Conservation (phyloP, 2,329 filamentous ascomycete species). For the Beauveria bassiana region DNA sequence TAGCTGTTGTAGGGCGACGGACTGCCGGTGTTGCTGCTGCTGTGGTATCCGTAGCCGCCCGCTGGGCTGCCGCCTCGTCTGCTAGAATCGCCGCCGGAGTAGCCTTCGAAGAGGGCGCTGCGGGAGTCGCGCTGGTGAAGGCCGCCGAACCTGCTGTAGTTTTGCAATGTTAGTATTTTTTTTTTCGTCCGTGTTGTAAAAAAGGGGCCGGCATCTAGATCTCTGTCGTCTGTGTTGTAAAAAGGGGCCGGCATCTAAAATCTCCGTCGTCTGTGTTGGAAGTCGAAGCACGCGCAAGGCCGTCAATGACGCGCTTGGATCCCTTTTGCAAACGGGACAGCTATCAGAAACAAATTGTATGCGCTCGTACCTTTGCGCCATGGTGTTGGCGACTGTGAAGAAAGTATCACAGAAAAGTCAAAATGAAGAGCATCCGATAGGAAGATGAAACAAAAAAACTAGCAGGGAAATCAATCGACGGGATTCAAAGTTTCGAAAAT, state of each 20-base stretch:
- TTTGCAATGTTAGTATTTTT: neutral
- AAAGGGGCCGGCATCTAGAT: neutral
- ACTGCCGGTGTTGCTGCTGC: neutral
- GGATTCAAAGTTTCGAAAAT: neutral
- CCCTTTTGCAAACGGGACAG: neutral
- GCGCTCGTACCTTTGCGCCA: conserved; percentile 28
- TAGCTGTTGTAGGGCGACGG: conserved; percentile 10
- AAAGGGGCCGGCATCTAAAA: neutral
- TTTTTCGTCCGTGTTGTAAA: neutral
- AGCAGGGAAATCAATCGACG: neutral
- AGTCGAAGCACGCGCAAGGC: neutral
- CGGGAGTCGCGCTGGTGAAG: conserved; percentile 68
- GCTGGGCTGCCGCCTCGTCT: conserved; percentile 29
- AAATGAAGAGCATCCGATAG: neutral
- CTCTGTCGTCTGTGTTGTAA: neutral
- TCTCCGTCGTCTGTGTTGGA: neutral
- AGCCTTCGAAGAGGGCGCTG: conserved; percentile 68
- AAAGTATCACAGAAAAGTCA: neutral
- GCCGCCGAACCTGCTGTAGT: conserved; percentile 50
- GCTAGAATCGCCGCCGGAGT: conserved; percentile 43
- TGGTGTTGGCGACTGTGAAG: conserved; percentile 13
- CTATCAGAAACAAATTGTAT: neutral
- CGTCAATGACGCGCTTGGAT: neutral
- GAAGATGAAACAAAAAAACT: neutral
- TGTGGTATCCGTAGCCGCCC: conserved; percentile 34